Base-by-base conservation (phyloP, 148 eudicot species). In the Heliosperma pusillum region DNA sequence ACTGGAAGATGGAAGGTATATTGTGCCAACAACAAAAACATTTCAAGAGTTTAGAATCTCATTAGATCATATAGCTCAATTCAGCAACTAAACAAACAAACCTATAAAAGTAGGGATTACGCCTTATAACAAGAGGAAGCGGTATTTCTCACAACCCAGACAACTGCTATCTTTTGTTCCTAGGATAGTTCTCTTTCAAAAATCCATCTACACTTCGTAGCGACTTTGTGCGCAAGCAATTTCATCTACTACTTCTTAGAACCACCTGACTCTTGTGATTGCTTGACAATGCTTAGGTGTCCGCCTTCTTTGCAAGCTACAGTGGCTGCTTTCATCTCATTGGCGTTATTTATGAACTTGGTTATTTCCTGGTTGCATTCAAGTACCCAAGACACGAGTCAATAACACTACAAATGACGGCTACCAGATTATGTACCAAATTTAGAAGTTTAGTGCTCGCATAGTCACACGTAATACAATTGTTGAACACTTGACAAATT, bases 261-360 rank as follows among this genome's bases (percentile, higher is more conserved):
- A 74, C 74, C 78, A 58, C 74, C 66, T 25, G 85, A 61, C 19
- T 85, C 85, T 7, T 82, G 30, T 24, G 76, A 57, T 29, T 83
- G 36, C 83, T 93, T 93, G 67, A 93, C 79, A 57, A 93, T 88
- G 75, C 84, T 82, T 45, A 91, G 82, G 53, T 93, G 92, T 1
- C 98, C 97, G 13, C 98, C 98, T 82, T 93, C 98, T 78, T 91
- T 93, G 76, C 86, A 88, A 26, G 98, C 98, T 59, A 77, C 79
- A 7, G 93, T 84, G 5, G 97, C 94, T 52, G 97, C 97, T 87
- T 91, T 93, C 17, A 86, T 77, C 84, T 91, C 98, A 57, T 93
- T 93, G 83, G 88, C 83, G 52, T 87, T 30, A 74, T 93, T 93
- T 60, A 93, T 93, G 77, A 93, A 93, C 83, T 93, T 93, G 78